These are phyloP conservation scores for Collybia nuda DNA, from an alignment of 768 basidiomycete genomes.

Conservation along the genomic window DNA sequence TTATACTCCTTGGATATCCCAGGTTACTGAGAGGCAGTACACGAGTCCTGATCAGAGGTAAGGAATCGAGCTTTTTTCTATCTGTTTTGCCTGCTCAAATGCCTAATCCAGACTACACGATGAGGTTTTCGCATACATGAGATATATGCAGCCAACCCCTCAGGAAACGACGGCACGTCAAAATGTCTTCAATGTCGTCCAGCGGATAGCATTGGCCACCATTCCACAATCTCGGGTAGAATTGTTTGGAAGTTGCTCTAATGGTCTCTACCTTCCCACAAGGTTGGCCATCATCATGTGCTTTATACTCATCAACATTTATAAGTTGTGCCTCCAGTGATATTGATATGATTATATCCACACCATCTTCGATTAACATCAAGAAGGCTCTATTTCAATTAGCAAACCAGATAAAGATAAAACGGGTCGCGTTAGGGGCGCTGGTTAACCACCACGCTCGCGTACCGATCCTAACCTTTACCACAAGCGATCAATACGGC, in stretches of 20 bases:
- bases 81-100: not conserved
- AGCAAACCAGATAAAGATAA: conserved; percentile 40
- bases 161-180: conserved; percentile 49
- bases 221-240: conserved; percentile 47
- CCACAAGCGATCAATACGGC: conserved; percentile 42
- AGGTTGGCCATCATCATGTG: conserved; percentile 39
- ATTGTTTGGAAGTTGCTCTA: conserved; percentile 63
- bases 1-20: conserved; percentile 16
- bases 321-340: conserved; percentile 29
- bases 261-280: conserved; percentile 58
- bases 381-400: conserved; percentile 49
- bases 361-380: conserved; percentile 11
- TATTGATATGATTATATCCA: conserved; percentile 23
- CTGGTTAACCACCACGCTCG: conserved; percentile 27
- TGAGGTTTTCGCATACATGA: conserved; percentile 59
- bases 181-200: conserved; percentile 44
- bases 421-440: conserved; percentile 39
- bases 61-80: not conserved
- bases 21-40: conserved; percentile 11
- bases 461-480: conserved; percentile 67
- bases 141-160: conserved; percentile 52
- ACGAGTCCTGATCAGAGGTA: conserved; percentile 28
- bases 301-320: too few species aligned
- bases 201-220: conserved; percentile 38
- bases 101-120: conserved; percentile 49